Evolutionary conservation across 148 eudicot species (phyloP), one percentile per base, ranked within the genome.

Genomic region (Chenopodium album): DNA sequence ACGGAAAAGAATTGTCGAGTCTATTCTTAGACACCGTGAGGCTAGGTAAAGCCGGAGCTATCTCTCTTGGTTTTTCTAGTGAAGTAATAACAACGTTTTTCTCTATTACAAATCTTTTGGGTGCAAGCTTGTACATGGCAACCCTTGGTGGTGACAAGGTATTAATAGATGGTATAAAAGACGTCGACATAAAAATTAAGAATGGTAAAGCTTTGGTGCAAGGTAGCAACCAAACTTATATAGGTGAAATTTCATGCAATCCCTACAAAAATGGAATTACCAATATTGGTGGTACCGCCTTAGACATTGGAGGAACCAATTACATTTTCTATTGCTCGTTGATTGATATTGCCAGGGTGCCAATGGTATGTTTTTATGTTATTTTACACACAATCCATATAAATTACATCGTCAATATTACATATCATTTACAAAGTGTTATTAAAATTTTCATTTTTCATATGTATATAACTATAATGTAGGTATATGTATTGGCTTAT

Each of bases 21-120:
- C 46, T 87, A 1, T 70, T 92, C 54, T 64, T 85, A 13, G 89
- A 84, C 67, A 85, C 87, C 4, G 87, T 80, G 34, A 74, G 75
- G 47, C 22, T 90, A 80, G 82, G 80, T 50, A 68, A 69, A 64
- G 79, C 9, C 10, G 91, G 91, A 62, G 89, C 52, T 2, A 34
- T 92, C 12, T 91, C 98, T 37, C 29, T 94, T 52, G 96, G 93
- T 79, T 91, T 84, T 76, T 44, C 87, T 5, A 65, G 82, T 11
- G 52, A 84, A 76, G 77, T 72, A 19, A 29, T 92, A 54, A 34
- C 41, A 1, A 46, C 77, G 59, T 37, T 83, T 13, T 89, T 91
- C 72, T 76, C 88, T 6, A 73, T 76, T 1, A 66, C 78, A 34
- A 75, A 81, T n/a, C 26, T 70, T 16, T 71, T 75, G 34, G 86